Conservation (phyloP, 768 basidiomycete species). For the Fibroporia radiculosa region DNA sequence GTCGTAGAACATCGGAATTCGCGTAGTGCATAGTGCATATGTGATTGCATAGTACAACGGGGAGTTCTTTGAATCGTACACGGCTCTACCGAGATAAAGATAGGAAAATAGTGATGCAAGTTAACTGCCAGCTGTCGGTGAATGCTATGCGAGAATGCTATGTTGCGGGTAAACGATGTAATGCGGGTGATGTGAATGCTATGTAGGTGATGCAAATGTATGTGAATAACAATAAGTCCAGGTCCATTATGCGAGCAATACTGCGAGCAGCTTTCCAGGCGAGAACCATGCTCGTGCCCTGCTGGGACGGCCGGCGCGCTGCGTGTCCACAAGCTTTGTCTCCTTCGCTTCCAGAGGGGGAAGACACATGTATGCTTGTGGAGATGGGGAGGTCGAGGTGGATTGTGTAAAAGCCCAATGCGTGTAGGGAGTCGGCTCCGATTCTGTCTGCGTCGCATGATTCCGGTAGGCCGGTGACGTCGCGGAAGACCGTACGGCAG, state of each 20-base stretch:
- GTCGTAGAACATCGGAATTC: conserved; percentile 1
- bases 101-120: conserved; percentile 6
- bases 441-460: conserved; percentile 10
- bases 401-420: conserved; percentile 17
- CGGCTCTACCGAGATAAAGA: conserved; percentile 25
- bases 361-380: conserved; percentile 18
- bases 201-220: conserved; percentile 3
- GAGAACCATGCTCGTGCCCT: conserved; percentile 29
- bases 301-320: conserved; percentile 22
- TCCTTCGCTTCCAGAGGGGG: conserved; percentile 6
- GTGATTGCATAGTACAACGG: conserved; percentile 5
- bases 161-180: conserved; percentile 3
- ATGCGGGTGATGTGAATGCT: conserved; percentile 8
- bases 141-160: conserved; percentile 1
- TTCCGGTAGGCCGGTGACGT: conserved; percentile 11
- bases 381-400: conserved; percentile 13
- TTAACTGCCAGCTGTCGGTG: too few relatives aligned
- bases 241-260: conserved; percentile 17
- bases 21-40: conserved; percentile 8
- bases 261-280: conserved; percentile 24
- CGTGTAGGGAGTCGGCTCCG: conserved; percentile 10
- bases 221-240: conserved; percentile 6
- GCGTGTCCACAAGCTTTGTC: conserved; percentile 13
- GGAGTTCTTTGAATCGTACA: conserved; percentile 10
- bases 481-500: conserved; percentile 9